Percentiles rank a stretch among this genome's conserved stretches.
These are phyloP conservation scores for Colletotrichum lindemuthianum DNA, from an alignment of 2,329 filamentous ascomycete species.

Conservation along the genomic window DNA sequence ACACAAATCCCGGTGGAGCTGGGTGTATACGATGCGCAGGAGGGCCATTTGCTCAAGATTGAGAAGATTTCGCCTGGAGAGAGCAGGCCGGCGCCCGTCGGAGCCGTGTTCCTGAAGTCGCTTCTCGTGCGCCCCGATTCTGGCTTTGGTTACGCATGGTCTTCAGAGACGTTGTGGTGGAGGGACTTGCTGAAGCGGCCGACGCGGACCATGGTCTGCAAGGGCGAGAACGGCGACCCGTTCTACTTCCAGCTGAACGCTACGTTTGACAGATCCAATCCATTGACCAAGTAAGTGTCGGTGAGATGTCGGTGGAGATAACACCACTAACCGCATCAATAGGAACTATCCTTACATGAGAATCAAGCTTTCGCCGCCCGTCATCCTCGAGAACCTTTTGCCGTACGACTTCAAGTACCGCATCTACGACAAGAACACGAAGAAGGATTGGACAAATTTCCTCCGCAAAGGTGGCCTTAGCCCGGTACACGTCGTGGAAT, in stretches of 20 bases:
- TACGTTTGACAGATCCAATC: constrained; percentile 83
- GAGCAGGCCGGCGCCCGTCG: constrained; percentile 88
- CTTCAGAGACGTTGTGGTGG: constrained; percentile 90
- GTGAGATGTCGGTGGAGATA: not conserved
- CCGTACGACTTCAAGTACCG: constrained; percentile 99
- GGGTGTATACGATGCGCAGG: constrained; percentile 86
- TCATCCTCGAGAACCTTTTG: constrained; percentile 93
- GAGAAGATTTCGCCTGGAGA: constrained; percentile 97
- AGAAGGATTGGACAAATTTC: constrained; percentile 99
- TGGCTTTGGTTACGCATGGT: constrained; percentile 97
- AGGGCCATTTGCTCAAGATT: constrained; percentile 93
- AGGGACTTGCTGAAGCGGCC: constrained; percentile 86
- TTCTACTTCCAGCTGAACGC: constrained; percentile 98
- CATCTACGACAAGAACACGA: constrained; percentile 98
- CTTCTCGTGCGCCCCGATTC: constrained; percentile 90
- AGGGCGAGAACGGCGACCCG: constrained; percentile 84
- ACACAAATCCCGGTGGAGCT: constrained; percentile 96
- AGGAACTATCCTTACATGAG: constrained; percentile 94
- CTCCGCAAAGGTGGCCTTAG: constrained; percentile 95
- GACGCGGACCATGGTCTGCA: constrained; percentile 87
- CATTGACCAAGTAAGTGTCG: constrained; percentile 72
- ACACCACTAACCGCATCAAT: constrained; percentile 43
- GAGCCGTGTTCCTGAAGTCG: constrained; percentile 89
- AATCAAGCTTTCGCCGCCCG: constrained; percentile 87
- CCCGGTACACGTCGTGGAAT: constrained; percentile 95